A percentile compares a stretch with the other conserved stretches of the same genome.
Conservation (phyloP, 805 yeast genomes). For the Lipomyces yamadae region DNA sequence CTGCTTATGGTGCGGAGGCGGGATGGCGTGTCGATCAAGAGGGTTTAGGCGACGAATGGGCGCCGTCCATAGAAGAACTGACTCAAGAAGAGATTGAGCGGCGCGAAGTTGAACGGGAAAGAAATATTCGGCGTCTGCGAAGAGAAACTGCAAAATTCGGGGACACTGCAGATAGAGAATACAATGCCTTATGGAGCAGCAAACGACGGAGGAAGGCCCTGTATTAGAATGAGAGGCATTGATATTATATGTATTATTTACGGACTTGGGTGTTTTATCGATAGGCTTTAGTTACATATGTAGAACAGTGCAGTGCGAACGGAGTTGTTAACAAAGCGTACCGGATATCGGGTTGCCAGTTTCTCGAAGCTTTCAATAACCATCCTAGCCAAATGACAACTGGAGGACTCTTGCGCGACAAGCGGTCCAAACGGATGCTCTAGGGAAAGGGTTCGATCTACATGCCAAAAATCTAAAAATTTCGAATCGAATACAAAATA, state of each 20-base stretch:
- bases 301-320: neutral
- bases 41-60: slow-evolving; percentile 80
- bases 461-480: too few relatives aligned
- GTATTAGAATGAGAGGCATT: slow-evolving; percentile 14
- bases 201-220: slow-evolving; percentile 33
- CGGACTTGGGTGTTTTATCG: slow-evolving; percentile 4
- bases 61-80: slow-evolving; percentile 82
- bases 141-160: slow-evolving; percentile 83
- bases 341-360: neutral
- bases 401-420: neutral
- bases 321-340: neutral
- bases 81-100: slow-evolving; percentile 93
- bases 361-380: neutral
- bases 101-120: slow-evolving; percentile 91
- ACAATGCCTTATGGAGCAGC: slow-evolving; percentile 20
- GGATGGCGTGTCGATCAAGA: slow-evolving; percentile 77
- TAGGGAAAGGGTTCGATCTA: too few relatives aligned
- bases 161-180: slow-evolving; percentile 50
- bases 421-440: too few relatives aligned
- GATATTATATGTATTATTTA: neutral
- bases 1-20: slow-evolving; percentile 64
- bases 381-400: neutral
- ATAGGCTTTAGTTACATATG: neutral
- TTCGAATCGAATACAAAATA: too few relatives aligned
- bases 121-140: slow-evolving; percentile 88